Evolutionary conservation across 2,329 filamentous ascomycete genomes (phyloP).

Genomic region (Claviceps sorghi): DNA sequence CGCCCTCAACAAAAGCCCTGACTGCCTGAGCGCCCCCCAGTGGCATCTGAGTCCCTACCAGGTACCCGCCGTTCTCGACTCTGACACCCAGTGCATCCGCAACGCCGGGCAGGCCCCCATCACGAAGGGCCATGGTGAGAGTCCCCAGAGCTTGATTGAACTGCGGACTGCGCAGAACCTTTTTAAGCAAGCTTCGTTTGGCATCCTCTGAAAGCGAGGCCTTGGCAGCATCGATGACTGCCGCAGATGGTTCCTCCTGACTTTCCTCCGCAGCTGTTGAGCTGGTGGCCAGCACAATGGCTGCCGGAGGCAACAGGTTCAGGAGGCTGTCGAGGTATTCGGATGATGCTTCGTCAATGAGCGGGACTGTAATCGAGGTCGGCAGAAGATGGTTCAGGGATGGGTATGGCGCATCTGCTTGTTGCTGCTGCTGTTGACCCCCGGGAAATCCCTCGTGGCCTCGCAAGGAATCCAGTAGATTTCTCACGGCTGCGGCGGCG

Average conservation of each 20-base stretch:
- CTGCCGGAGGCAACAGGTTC: constrained; percentile 59
- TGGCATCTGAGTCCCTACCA: constrained; percentile 65
- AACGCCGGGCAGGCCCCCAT: constrained; percentile 81
- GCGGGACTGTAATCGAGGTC: constrained; percentile 61
- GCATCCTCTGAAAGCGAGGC: constrained; percentile 57
- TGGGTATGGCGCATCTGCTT: constrained; percentile 52
- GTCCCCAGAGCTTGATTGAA: constrained; percentile 76
- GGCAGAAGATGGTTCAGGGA: constrained; percentile 76
- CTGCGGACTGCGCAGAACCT: constrained; percentile 77
- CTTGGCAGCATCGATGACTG: constrained; percentile 57
- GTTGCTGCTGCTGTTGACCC: constrained; percentile 17
- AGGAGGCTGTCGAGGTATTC: constrained; percentile 61
- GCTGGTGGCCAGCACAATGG: constrained; percentile 64
- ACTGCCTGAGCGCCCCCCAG: constrained; percentile 79
- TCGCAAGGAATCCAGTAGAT: constrained; percentile 73
- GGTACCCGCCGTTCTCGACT: constrained; percentile 71
- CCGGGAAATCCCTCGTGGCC: constrained; percentile 31
- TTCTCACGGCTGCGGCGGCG: constrained; percentile 66
- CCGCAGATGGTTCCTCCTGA: constrained; percentile 51
- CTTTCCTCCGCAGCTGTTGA: constrained; percentile 37
- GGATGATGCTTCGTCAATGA: constrained; percentile 51
- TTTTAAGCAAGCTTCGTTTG: constrained; percentile 68
- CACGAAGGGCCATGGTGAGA: constrained; percentile 73
- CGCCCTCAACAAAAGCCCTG: constrained; percentile 78
- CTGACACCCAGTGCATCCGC: constrained; percentile 71